Conservation (phyloP, 148 eudicot genomes). For the Drosera capensis region DNA sequence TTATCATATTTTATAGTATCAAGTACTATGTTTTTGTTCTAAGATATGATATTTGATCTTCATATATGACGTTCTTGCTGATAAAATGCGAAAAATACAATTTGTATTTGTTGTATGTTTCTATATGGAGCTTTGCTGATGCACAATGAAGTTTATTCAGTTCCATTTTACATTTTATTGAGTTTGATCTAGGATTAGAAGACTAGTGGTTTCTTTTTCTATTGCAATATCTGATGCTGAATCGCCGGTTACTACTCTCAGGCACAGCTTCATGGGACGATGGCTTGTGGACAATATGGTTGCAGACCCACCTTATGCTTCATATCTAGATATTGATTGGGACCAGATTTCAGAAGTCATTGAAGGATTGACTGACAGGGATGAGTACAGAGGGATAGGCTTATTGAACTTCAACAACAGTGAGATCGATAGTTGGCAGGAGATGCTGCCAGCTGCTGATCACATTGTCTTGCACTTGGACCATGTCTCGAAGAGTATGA, state of each 20-base stretch:
- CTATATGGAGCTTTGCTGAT: no score
- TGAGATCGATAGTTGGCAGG: constrained; percentile 50
- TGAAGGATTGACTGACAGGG: constrained; percentile 30
- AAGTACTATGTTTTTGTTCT: not conserved
- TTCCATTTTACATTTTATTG: no score
- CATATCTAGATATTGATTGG: constrained; percentile 44
- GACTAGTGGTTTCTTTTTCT: not conserved
- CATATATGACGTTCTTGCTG: not conserved
- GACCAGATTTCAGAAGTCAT: constrained; percentile 32
- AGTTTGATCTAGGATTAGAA: no score
- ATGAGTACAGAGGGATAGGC: constrained; percentile 60
- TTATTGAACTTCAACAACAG: constrained; percentile 52
- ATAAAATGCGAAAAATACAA: no score
- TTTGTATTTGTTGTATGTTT: no score
- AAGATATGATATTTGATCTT: not conserved
- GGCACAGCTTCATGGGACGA: constrained; percentile 45
- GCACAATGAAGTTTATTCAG: no score
- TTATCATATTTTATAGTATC: not conserved
- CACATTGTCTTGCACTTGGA: constrained; percentile 49
- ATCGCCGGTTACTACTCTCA: constrained; percentile 10
- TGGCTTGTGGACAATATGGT: constrained; percentile 37
- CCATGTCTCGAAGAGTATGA: constrained; percentile 29
- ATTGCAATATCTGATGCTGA: not conserved
- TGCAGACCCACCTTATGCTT: constrained; percentile 41
- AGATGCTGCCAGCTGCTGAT: constrained; percentile 52